Evolutionary conservation across 192 early-diverging fungal species (phyloP).

Genomic region (Mortierella claussenii): DNA sequence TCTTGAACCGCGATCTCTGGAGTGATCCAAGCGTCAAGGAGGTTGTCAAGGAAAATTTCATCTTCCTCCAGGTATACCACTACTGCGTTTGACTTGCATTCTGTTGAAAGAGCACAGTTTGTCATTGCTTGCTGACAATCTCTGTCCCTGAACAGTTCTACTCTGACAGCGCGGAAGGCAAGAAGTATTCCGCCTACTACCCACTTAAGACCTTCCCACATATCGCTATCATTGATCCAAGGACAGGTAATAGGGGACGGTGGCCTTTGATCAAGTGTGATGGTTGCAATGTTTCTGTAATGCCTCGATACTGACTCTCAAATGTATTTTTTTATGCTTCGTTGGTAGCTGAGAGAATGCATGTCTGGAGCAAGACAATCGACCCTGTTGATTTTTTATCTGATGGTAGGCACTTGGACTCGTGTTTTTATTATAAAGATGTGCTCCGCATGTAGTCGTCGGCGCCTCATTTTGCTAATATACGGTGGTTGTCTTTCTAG

Average conservation of each 20-base stretch:
- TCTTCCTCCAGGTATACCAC: conserved; percentile 82
- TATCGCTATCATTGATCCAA: conserved; percentile 88
- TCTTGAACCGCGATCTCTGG: conserved; percentile 96
- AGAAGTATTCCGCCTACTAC: conserved; percentile 79
- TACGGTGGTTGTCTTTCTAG: too few relatives aligned
- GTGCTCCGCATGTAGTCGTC: too few relatives aligned
- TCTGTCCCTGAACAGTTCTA: conserved; percentile 35
- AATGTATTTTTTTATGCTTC: neutral
- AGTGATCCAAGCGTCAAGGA: conserved; percentile 81
- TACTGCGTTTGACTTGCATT: neutral
- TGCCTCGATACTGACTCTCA: too few relatives aligned
- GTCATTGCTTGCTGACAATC: too few relatives aligned
- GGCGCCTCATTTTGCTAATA: too few relatives aligned
- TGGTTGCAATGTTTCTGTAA: too few relatives aligned
- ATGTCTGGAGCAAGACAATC: conserved; percentile 68
- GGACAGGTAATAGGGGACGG: conserved; percentile 76
- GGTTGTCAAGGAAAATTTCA: conserved; percentile 79
- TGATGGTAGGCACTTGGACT: conserved; percentile 60
- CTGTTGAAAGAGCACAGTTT: neutral
- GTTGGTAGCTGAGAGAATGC: conserved; percentile 78
- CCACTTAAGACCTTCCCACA: conserved; percentile 79
- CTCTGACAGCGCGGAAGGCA: conserved; percentile 74
- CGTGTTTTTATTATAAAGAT: too few relatives aligned
- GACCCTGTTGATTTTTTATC: conserved; percentile 75
- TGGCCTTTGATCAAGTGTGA: too few relatives aligned